Percentiles rank a stretch among this genome's conserved stretches.
phyloP scores from a whole-genome alignment of 1,284 basidiomycete genomes.

The Amylostereum chailletii region DNA sequence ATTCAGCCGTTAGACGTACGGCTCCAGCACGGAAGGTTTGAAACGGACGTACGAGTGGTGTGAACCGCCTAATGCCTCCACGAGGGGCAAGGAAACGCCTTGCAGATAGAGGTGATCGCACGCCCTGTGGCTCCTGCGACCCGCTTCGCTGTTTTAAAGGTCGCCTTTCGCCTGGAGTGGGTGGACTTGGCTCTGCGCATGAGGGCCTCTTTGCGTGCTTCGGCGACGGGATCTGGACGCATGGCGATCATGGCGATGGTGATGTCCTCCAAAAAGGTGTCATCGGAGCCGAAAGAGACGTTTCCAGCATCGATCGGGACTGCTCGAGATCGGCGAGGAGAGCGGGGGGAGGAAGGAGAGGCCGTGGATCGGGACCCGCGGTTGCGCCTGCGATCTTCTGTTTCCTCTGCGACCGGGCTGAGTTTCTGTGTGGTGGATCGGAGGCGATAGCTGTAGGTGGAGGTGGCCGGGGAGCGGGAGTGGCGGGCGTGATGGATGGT shows the following conservation, averaged over 20 bases:
- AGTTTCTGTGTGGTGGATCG: constrained; percentile 12
- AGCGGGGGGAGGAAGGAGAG: constrained; percentile 6
- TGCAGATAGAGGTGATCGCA: constrained; percentile 4
- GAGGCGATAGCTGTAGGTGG: constrained; percentile 11
- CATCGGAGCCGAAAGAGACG: background rate
- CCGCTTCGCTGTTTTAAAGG: constrained; percentile 4
- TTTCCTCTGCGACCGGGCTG: constrained; percentile 14
- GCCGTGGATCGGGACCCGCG: constrained; percentile 6
- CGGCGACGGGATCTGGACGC: constrained; percentile 7
- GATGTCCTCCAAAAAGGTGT: constrained; percentile 12
- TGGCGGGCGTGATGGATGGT: constrained; percentile 7
- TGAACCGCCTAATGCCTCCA: constrained; percentile 6
- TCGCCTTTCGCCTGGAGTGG: background rate
- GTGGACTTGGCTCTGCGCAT: constrained; percentile 3
- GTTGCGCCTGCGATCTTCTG: constrained; percentile 9
- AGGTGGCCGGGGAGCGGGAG: constrained; percentile 9
- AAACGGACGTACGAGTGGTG: constrained; percentile 4
- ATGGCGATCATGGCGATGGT: constrained; percentile 11
- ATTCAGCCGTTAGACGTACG: background rate
- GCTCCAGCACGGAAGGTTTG: background rate
- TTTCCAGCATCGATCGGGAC: too few species aligned
- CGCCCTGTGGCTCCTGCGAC: constrained; percentile 8
- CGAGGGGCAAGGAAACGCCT: constrained; percentile 6
- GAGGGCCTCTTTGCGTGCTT: constrained; percentile 6
- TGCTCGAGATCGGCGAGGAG: too few species aligned